These are phyloP conservation scores for Picochlorum sp. DNA, from an alignment of 139 green algal genomes.

Conservation along the genomic window DNA sequence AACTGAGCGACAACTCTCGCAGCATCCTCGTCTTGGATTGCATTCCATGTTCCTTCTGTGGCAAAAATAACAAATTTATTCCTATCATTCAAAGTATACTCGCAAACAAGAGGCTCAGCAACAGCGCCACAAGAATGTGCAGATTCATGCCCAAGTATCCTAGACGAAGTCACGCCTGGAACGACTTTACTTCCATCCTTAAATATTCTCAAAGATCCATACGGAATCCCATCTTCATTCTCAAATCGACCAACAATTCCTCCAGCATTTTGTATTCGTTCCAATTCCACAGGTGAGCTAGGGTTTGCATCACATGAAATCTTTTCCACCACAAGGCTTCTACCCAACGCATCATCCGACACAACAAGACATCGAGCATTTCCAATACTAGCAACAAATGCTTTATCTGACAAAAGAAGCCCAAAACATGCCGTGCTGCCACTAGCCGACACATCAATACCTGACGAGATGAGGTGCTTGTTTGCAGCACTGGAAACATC, in stretches of 20 bases:
- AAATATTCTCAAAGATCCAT: conserved; percentile 23
- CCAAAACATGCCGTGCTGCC: conserved; percentile 36
- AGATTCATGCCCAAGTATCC: conserved; percentile 41
- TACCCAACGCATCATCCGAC: not conserved
- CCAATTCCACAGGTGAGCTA: conserved; percentile 18
- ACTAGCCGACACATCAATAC: conserved; percentile 22
- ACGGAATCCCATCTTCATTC: conserved; percentile 10
- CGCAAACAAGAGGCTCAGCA: conserved; percentile 11
- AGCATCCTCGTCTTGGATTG: conserved; percentile 35
- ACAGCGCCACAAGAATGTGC: conserved; percentile 22
- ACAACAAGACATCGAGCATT: conserved; percentile 30
- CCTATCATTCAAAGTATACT: conserved; percentile 9
- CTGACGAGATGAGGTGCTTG: not conserved
- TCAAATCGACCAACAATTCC: conserved; percentile 20
- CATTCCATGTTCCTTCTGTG: conserved; percentile 60
- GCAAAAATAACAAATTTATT: conserved; percentile 59
- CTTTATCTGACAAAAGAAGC: conserved; percentile 7
- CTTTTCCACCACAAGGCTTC: conserved; percentile 15
- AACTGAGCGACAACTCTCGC: conserved; percentile 36
- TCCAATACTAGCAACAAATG: conserved; percentile 23
- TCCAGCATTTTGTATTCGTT: conserved; percentile 27
- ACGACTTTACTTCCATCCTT: conserved; percentile 10
- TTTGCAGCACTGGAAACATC: not conserved
- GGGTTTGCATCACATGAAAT: conserved; percentile 49
- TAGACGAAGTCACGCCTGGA: conserved; percentile 34